phyloP scores from a whole-genome alignment of 257 asterid species.

The Cinchona pubescens region DNA sequence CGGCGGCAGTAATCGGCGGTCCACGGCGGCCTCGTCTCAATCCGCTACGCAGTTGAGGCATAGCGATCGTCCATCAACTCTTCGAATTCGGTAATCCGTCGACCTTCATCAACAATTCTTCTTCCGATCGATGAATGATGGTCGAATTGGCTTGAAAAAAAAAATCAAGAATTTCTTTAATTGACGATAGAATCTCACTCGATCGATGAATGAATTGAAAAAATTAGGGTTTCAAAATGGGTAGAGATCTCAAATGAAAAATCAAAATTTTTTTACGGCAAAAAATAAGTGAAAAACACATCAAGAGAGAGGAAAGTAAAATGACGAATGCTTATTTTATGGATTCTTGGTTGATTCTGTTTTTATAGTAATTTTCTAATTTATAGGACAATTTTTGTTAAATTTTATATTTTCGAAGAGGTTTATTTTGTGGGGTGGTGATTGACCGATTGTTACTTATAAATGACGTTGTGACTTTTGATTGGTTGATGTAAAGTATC shows the following conservation, averaged over 20 bases:
- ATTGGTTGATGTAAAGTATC: neutral
- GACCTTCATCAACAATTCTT: slow-evolving; percentile 27
- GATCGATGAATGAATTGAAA: neutral
- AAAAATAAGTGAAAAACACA: neutral
- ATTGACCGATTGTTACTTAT: too few species aligned
- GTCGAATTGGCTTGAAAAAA: too few species aligned
- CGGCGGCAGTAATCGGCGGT: slow-evolving; percentile 13
- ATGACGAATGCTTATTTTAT: neutral
- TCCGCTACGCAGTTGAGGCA: slow-evolving; percentile 60
- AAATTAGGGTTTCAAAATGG: slow-evolving; percentile 21
- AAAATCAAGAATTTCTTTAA: neutral
- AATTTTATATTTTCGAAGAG: neutral
- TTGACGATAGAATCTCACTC: slow-evolving; percentile 1
- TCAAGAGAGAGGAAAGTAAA: neutral
- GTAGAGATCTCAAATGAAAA: slow-evolving; percentile 17
- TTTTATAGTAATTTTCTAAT: neutral
- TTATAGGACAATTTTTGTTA: neutral
- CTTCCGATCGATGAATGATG: slow-evolving; percentile 27
- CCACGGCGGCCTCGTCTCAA: slow-evolving; percentile 43
- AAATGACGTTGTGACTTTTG: neutral
- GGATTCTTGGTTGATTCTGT: neutral
- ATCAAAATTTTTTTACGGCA: neutral
- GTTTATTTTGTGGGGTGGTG: neutral
- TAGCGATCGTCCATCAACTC: slow-evolving; percentile 38
- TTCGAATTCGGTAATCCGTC: slow-evolving; percentile 17